Base-by-base conservation (phyloP, 2,329 filamentous ascomycete species). In the Alternaria sp. region DNA sequence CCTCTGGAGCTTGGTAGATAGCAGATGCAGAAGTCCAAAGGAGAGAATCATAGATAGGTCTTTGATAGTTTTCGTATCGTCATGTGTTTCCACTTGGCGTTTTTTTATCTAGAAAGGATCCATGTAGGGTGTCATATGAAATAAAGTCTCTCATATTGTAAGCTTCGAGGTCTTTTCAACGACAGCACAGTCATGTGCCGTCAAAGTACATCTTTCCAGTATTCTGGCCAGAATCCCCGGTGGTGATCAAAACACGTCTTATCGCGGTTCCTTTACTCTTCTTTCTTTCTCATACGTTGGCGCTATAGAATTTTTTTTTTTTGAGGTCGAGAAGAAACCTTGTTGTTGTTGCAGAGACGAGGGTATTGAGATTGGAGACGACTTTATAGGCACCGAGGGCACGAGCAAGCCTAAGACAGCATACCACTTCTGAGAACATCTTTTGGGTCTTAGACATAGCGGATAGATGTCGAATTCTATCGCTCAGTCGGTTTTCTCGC, bases 401-500 rank as follows among this genome's bases (percentile, higher is more conserved):
- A 37, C 33, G 7, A 37, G 33, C 33, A 12, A 45, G 18, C 43
- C 4, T 3, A 2, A 5, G 11, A 14, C 18, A 14, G 14, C 43
- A 14, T 45, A 2, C 4, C 10, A 6, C 6, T 45, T 23, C 5
- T 6, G 18, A 21, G 9, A 23, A 45, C 2, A 14, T 12, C 18
- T 45, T 8, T 21, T 14, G 18, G 11, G 1, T 23, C 2, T 3
- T 37, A 37, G 15, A 41, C 15, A 0, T 41, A 11, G n/a, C 1
- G 2, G 1, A n/a, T 18, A 1, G 1, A 0, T 41, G 15, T 0
- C 37, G 37, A 41, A 10, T 9, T 41, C 18, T 0, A 18, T 3
- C 0, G 4, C n/a, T 18, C 4, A 10, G 2, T 18, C n/a, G n/a
- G 2, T 41, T 0, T 41, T 41, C 0, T 18, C 37, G 15, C 1